phyloP scores from a whole-genome alignment of 345 rosid genomes.

The Bruguiera sexangula region DNA sequence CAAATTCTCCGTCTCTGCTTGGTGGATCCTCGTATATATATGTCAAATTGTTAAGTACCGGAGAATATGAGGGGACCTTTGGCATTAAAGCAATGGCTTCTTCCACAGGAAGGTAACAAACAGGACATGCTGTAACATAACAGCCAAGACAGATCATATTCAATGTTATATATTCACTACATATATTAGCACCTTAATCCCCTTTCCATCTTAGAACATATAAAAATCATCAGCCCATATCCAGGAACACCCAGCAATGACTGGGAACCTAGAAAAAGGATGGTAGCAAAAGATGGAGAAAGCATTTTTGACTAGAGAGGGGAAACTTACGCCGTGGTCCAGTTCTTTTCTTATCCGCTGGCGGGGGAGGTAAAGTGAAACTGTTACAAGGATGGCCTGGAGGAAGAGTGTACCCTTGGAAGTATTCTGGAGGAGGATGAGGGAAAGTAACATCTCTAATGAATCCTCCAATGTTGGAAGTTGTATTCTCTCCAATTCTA shows the following conservation, averaged over 20 bases:
- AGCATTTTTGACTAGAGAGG: not conserved
- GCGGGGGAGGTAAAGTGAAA: constrained; percentile 95
- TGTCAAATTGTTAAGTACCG: constrained; percentile 64
- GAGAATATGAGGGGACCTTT: constrained; percentile 72
- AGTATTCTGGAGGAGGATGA: constrained; percentile 67
- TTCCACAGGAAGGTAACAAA: constrained; percentile 92
- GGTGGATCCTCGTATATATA: constrained; percentile 67
- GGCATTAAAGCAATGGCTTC: constrained; percentile 97
- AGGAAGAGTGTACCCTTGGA: constrained; percentile 89
- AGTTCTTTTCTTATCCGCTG: constrained; percentile 86
- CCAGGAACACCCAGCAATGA: not conserved
- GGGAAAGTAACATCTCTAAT: constrained; percentile 18
- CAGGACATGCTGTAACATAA: constrained; percentile 81
- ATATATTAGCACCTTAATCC: not conserved
- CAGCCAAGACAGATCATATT: constrained; percentile 23
- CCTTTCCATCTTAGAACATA: not conserved
- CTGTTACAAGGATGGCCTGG: constrained; percentile 84
- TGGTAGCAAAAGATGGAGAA: not conserved
- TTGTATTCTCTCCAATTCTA: constrained; percentile 20
- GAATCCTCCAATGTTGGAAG: constrained; percentile 11
- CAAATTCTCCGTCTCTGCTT: constrained; percentile 65
- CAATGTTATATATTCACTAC: not conserved
- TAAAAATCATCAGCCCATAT: not conserved
- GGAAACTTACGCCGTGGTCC: constrained; percentile 86
- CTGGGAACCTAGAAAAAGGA: not conserved